A percentile compares a stretch with the other conserved stretches of the same genome.
Conservation (phyloP, 306 rosid genomes). For the Fragaria iinumae region DNA sequence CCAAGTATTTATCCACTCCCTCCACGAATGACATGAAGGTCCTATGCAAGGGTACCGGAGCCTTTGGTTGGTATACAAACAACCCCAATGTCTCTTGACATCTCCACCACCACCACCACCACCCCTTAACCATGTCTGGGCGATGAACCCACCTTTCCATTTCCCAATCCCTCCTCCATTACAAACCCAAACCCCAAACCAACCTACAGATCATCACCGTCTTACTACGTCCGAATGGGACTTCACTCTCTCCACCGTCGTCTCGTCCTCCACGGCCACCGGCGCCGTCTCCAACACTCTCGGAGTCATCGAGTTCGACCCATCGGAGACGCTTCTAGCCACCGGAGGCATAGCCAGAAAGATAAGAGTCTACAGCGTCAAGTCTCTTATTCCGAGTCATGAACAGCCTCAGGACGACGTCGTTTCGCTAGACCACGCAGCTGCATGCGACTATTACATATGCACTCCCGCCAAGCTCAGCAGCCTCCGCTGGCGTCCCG, state of each 20-base stretch:
- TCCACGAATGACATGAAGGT: neutral
- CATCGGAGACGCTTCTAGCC: conserved; percentile 42
- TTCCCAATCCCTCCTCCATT: conserved; percentile 6
- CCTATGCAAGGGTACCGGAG: conserved; percentile 21
- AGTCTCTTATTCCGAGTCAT: conserved; percentile 18
- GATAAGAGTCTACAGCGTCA: conserved; percentile 39
- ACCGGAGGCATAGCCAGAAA: conserved; percentile 60
- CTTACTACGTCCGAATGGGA: conserved; percentile 29
- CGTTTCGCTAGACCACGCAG: conserved; percentile 34
- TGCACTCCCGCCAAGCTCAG: conserved; percentile 68
- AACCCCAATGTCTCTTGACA: conserved; percentile 15
- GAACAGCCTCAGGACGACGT: neutral
- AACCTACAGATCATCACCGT: too few relatives aligned
- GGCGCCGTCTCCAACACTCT: conserved; percentile 34
- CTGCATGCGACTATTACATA: conserved; percentile 41
- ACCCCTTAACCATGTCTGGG: conserved; percentile 42
- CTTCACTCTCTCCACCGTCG: conserved; percentile 41
- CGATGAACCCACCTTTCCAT: conserved; percentile 40
- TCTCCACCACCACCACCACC: conserved; percentile 7
- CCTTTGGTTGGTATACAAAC: conserved; percentile 30
- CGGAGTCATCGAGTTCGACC: conserved; percentile 53
- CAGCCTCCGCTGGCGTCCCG: conserved; percentile 60
- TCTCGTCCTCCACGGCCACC: conserved; percentile 15
- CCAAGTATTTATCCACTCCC: conserved; percentile 16
- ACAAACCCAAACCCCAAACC: neutral